Base-by-base conservation (phyloP, 2,329 filamentous ascomycete genomes). In the Diaporthe aspalathi region DNA sequence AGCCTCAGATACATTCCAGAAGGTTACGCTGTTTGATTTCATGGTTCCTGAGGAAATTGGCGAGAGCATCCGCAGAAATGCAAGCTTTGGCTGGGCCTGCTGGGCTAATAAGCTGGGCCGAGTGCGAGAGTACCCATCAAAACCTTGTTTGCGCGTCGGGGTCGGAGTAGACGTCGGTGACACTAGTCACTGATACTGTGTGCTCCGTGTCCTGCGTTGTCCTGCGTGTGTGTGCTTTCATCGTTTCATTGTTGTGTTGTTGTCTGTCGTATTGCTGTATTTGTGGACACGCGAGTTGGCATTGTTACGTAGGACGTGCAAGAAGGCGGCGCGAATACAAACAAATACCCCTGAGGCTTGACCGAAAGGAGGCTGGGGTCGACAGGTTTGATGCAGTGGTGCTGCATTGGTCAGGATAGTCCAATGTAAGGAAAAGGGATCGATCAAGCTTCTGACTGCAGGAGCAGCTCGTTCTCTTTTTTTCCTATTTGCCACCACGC, bases 11-110 rank as follows among this genome's bases (percentile, higher is more conserved):
- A 49, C 60, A 65, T 65, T 65, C 60, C 60, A 65, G 60, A 65
- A 65, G 60, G 60, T 65, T 65, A 50, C 60, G 24, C 29, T 65
- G 60, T 65, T 32, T 65, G 50, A 65, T 65, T 65, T 65, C 60
- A 20, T 38, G 60, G 29, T 17, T n/a, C 60, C 45, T 65, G 29
- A 38, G 16, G 5, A 50, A 35, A 49, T 65, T 65, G 29, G 24
- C 9, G n/a, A 65, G 60, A 20, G 60, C 60, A 45, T 38, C 60
- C n/a, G n/a, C n/a, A 38, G 43, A 35, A 24, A 32, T 32, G 40
- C 24, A 62, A 35, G 60, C 60, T 35, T 5, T 24, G 60, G 38
- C 29, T 38, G 43, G 60, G 17, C 27, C 35, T 8, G 35, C 11
- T 7, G 35, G 35, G 35, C n/a, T n/a, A n/a, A n/a, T n/a, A n/a